Evolutionary conservation across 345 rosid genomes (phyloP).

Genomic region (Arabidopsis suecica): DNA sequence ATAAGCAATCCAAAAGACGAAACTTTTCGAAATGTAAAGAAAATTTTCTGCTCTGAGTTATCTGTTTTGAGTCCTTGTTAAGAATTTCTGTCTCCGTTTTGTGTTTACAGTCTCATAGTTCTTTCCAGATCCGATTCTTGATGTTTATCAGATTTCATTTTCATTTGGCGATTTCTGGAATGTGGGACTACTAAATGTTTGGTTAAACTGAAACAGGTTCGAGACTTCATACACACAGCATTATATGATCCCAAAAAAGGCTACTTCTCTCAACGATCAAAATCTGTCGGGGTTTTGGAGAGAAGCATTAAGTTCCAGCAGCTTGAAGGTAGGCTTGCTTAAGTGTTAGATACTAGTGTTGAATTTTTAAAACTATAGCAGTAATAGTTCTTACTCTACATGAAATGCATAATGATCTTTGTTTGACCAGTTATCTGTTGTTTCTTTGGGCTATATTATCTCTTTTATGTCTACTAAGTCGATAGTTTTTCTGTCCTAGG

Average conservation of each 20-base stretch:
- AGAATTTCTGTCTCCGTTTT: background rate
- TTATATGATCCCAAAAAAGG: slow-evolving; percentile 82
- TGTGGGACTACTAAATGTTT: slow-evolving; percentile 9
- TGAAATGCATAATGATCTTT: background rate
- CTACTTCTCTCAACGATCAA: slow-evolving; percentile 81
- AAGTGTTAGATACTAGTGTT: background rate
- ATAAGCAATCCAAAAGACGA: background rate
- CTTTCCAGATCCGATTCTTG: background rate
- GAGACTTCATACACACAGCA: slow-evolving; percentile 84
- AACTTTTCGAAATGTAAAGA: background rate
- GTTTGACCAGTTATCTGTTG: background rate
- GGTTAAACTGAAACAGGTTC: slow-evolving; percentile 54
- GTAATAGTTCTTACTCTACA: background rate
- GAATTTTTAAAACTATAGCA: background rate
- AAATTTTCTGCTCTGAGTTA: background rate
- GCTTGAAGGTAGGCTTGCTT: slow-evolving; percentile 62
- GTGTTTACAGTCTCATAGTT: background rate
- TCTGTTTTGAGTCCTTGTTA: background rate
- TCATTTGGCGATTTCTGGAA: slow-evolving; percentile 7
- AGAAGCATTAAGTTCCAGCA: slow-evolving; percentile 80
- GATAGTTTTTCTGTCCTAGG: slow-evolving; percentile 51
- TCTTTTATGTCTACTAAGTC: background rate
- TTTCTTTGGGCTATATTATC: background rate
- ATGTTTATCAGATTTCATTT: background rate
- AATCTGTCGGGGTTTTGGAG: slow-evolving; percentile 85